Base-by-base conservation (phyloP, 1,139 yeast species). In the Debaryomyces subglobosus region DNA sequence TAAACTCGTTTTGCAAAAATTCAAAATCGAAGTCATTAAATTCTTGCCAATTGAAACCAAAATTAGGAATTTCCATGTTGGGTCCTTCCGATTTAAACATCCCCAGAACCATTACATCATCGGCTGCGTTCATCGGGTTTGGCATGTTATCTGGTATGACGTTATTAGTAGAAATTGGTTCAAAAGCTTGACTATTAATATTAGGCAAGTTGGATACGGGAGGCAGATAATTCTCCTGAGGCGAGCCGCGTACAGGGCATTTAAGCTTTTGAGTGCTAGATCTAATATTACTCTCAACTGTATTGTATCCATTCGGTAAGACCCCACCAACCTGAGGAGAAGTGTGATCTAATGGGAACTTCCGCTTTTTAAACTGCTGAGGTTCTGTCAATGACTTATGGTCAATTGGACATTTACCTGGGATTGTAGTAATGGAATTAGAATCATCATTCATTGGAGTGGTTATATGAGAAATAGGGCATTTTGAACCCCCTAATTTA, bases 291-390 rank as follows among this genome's bases (percentile, higher is more conserved):
- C 72, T 68, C 44, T 68, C 72, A n/a, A 62, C 53, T 2, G 53
- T 53, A 44, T 47, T 53, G 37, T 53, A 50, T 20, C 61, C 60
- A 24, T 53, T 55, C 5, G 62, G 54, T 15, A 51, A 46, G 10
- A 57, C 47, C 7, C 56, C 49, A 32, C 52, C 56, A 18, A 48
- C 49, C 47, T 61, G 49, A 2, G 60, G 47, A 3, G 61, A 47
- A 2, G 61, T 56, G 51, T 70, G 74, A 49, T 67, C 70, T 53
- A 69, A 64, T 5, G 76, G 75, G 55, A 74, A 71, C 49, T 65
- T 67, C 15, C 69, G 55, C 45, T 59, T 33, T 18, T 34, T 18
- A 16, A 20, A 23, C 25, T 9, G 42, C n/a, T 16, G 33, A 9
- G 36, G 12, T 16, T 16, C 23, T 15, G 10, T 15, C 16, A 39